phyloP scores from a whole-genome alignment of 352 stramenopile species.

The Phytophthora podocarpi region DNA sequence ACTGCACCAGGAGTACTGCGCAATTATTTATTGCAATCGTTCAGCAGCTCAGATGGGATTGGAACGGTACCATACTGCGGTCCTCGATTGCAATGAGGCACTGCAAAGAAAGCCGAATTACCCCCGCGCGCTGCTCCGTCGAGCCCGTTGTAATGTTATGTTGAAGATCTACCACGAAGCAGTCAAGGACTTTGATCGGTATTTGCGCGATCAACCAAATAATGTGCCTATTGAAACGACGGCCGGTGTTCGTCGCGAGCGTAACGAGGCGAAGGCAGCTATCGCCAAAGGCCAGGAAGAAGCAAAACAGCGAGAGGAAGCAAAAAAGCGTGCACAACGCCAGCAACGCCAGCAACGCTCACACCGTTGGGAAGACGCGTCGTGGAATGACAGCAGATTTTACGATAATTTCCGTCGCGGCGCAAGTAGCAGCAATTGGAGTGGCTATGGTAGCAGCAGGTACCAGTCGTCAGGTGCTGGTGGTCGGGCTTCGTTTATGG shows the following conservation, averaged over 20 bases:
- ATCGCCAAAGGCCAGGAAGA: slow-evolving; percentile 54
- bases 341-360: slow-evolving; percentile 50
- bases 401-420: slow-evolving; percentile 53
- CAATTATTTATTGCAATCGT: slow-evolving; percentile 83
- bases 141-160: slow-evolving; percentile 70
- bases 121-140: slow-evolving; percentile 59
- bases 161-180: slow-evolving; percentile 64
- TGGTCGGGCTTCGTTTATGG: slow-evolving; percentile 41
- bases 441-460: slow-evolving; percentile 13
- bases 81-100: slow-evolving; percentile 79
- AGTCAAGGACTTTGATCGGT: slow-evolving; percentile 78
- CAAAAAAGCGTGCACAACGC: slow-evolving; percentile 47
- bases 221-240: slow-evolving; percentile 26
- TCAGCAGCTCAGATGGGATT: slow-evolving; percentile 81
- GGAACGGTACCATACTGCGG: slow-evolving; percentile 61
- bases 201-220: slow-evolving; percentile 52
- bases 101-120: slow-evolving; percentile 68
- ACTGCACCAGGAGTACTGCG: slow-evolving; percentile 74
- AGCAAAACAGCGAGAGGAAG: slow-evolving; percentile 39
- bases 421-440: slow-evolving; percentile 14
- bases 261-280: slow-evolving; percentile 48
- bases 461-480: slow-evolving; percentile 24
- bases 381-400: slow-evolving; percentile 59
- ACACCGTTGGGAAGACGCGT: slow-evolving; percentile 40
- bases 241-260: slow-evolving; percentile 51